Evolutionary conservation across 2,329 filamentous ascomycete genomes (phyloP), one percentile per base, ranked within the genome.

Genomic region (Sordariomycetes sp.): DNA sequence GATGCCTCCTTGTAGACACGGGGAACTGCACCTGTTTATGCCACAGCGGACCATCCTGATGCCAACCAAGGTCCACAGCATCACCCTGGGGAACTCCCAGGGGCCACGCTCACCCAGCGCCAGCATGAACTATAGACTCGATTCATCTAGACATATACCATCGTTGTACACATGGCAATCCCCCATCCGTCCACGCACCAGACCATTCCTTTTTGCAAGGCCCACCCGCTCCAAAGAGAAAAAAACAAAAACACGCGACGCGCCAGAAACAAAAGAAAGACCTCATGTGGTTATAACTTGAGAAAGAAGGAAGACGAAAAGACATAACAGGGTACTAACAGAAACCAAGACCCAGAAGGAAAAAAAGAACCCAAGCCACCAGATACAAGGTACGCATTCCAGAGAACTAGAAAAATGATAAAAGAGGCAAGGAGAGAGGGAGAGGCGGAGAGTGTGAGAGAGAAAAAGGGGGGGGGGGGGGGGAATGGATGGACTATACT

Each of bases 401-500:
- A 36, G n/a, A n/a, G n/a, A n/a, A n/a, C n/a, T n/a, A 32, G 28
- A 32, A 32, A 4, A 32, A 32, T 32, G 15, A 28, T 32, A 48
- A 56, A 48, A 52, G 36, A 32, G 12, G 15, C 42, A 53, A 42
- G 15, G 15, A 10, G 36, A 32, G 25, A 22, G n/a, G 7, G 20
- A 54, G 57, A 50, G 32, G 24, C 39, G 13, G 17, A n/a, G 52
- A 48, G 36, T 17, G 42, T 22, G 54, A 22, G 45, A 50, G 22
- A 50, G 22, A 22, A 48, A n/a, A 48, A 42, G 13, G 39, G n/a
- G 39, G 15, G 6, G n/a, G 13, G 15, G 6, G 15, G 13, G 39
- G 2, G 15, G 15, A 17, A 45, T 8, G 39, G n/a, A n/a, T 2
- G 3, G 28, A 58, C 65, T 70, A 96, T 69, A 99, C 94, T 67